Evolutionary conservation across 2,329 filamentous ascomycete species (phyloP).

Genomic region (Paecilomyces dactylethromorphus): DNA sequence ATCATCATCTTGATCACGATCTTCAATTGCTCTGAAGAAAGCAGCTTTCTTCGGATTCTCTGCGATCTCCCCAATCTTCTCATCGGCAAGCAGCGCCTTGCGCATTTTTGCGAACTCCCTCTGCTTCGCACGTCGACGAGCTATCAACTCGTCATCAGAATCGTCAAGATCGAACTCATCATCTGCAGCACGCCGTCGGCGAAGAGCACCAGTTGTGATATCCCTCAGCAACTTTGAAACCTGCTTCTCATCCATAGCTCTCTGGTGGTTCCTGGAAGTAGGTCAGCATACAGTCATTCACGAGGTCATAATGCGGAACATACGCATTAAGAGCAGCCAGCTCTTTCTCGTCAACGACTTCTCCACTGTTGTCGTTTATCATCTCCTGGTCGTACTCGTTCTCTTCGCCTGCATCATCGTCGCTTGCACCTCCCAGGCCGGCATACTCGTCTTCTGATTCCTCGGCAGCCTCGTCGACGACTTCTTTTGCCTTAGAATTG

Average conservation of each 20-base stretch:
- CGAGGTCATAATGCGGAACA: slow-evolving; percentile 30
- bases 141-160: slow-evolving; percentile 73
- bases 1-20: slow-evolving; percentile 62
- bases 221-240: slow-evolving; percentile 90
- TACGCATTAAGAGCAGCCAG: slow-evolving; percentile 85
- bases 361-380: slow-evolving; percentile 77
- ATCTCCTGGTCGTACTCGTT: slow-evolving; percentile 74
- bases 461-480: slow-evolving; percentile 89
- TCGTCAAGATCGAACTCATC: slow-evolving; percentile 81
- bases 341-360: slow-evolving; percentile 71
- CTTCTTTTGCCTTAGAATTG: slow-evolving; percentile 76
- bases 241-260: slow-evolving; percentile 74
- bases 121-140: slow-evolving; percentile 73
- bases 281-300: slow-evolving; percentile 15
- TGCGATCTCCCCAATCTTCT: slow-evolving; percentile 84
- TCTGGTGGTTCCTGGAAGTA: slow-evolving; percentile 62
- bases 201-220: slow-evolving; percentile 79
- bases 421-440: slow-evolving; percentile 81
- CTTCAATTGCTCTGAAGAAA: slow-evolving; percentile 85
- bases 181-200: slow-evolving; percentile 66
- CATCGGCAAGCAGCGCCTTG: slow-evolving; percentile 78
- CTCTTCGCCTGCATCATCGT: slow-evolving; percentile 74
- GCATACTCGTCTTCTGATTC: slow-evolving; percentile 99
- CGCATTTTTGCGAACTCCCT: slow-evolving; percentile 88
- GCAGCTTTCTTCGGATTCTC: slow-evolving; percentile 83